Evolutionary conservation across 257 asterid genomes (phyloP), one percentile per base, ranked within the genome.

Genomic region (Scutellaria baicalensis): DNA sequence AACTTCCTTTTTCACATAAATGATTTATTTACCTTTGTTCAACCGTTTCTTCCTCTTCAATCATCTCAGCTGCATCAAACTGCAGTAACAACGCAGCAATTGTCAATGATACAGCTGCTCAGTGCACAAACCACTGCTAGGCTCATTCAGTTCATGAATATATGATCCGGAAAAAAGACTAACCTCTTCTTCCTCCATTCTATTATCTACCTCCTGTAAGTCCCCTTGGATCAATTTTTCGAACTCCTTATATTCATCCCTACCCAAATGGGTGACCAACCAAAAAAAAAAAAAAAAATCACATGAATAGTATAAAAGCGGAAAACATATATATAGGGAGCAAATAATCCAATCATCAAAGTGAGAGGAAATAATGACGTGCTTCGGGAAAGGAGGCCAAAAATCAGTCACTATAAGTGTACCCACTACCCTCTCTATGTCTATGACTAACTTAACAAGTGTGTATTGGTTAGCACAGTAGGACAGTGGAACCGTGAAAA

Each of bases 101-200:
- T 54, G 73, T 77, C 55, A 61, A 72, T 57, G 12, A 71, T 14
- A 45, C 61, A 57, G 23, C 59, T 70, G 45, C 56, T 59, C 43
- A 23, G 12, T 47, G 43, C 40, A 33, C 72, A 44, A 17, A 38
- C 56, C 64, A 69, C 20, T 20, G 42, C 3, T 9, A 43, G 54
- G 44, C 59, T 75, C 12, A 11, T 54, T 50, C 66, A 47, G 66
- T 69, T 52, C 12, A 55, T 43, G 20, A 50, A 58, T 52, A 70
- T 45, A 74, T 65, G 58, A 36, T 11, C 0, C n/a, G 27, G 21
- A 72, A 55, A 59, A 59, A 59, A 6, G 68, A 6, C 69, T 72
- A n/a, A 88, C 99, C 99, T 91, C 99, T 74, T 93, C 99, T 82
- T 93, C 99, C 87, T 93, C 97, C 89, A 93, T 35, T 33, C 93